Evolutionary conservation across 108 stramenopile species (phyloP).

Genomic region (Fragilaria crotonensis): DNA sequence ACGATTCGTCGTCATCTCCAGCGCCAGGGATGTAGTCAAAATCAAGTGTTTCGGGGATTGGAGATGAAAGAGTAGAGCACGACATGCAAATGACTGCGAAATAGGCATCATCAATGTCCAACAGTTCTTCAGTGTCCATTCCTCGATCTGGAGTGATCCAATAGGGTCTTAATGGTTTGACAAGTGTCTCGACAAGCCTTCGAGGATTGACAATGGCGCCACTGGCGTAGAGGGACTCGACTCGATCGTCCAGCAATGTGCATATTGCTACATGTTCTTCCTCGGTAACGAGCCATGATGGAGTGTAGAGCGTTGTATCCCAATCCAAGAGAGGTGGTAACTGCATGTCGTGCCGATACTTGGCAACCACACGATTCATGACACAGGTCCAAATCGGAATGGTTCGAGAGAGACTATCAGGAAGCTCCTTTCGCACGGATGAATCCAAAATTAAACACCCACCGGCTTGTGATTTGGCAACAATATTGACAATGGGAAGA

Average conservation of each 20-base stretch:
- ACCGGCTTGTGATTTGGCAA: conserved; percentile 10
- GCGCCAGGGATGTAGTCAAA: conserved; percentile 62
- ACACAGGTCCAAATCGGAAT: conserved; percentile 74
- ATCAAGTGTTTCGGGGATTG: background rate
- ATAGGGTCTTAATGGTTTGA: conserved; percentile 28
- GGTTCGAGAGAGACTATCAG: conserved; percentile 66
- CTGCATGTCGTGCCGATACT: conserved; percentile 33
- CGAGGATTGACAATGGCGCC: conserved; percentile 48
- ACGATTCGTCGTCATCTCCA: conserved; percentile 73
- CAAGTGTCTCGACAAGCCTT: conserved; percentile 3
- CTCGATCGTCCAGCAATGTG: conserved; percentile 37
- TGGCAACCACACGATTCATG: conserved; percentile 47
- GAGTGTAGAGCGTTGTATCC: conserved; percentile 47
- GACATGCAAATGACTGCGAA: conserved; percentile 21
- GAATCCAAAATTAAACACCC: conserved; percentile 60
- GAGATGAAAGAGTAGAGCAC: background rate
- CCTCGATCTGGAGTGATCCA: conserved; percentile 18
- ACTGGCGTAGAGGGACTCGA: conserved; percentile 41
- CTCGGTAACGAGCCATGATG: conserved; percentile 30
- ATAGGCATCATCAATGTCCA: conserved; percentile 1
- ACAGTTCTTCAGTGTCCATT: background rate
- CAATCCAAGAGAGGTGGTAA: conserved; percentile 13
- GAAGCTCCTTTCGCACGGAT: conserved; percentile 44
- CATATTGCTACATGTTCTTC: conserved; percentile 41
- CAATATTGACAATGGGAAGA: conserved; percentile 33